Evolutionary conservation across 306 rosid genomes (phyloP), one percentile per base, ranked within the genome.

Genomic region (Trifolium dubium): DNA sequence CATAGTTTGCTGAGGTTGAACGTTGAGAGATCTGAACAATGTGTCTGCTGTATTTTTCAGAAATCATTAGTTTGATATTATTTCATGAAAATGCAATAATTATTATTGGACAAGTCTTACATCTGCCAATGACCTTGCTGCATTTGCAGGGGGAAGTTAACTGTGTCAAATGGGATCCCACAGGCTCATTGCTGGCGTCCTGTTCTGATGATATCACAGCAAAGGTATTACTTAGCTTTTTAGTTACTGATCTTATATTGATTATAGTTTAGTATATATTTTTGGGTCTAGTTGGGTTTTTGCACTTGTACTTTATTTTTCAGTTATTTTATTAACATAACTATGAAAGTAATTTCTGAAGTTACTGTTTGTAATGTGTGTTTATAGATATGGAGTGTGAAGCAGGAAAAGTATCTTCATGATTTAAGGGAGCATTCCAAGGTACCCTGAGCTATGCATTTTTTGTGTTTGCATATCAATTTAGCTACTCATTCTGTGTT

Each of bases 121-220:
- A 63, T 47, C 82, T 83, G 64, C 72, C 76, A 31, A 58, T 68
- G 31, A 46, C 41, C 54, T 79, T 77, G 12, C 69, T 65, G 46
- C 75, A 44, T 60, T 84, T 87, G 73, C 80, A 92, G 98, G 98
- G 91, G 9, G 96, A 90, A 84, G 98, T 92, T 63, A 94, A 94
- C 80, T 94, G 96, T 83, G 97, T 94, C 71, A 94, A 94, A 85
- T 91, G 98, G 98, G 98, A 94, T 82, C 98, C 98, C 78, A 84
- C 92, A 5, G 98, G 98, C 67, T 66, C 91, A 56, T 78, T 91
- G 79, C 79, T 94, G 83, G 98, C 98, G 56, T 94, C 98, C 0
- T 94, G 98, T 82, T 91, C 98, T 8, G 98, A 94, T 39, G 98
- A 94, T 87, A 83, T 83, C 74, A 91, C 90, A 19, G 98, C 95